A percentile compares a stretch with the other conserved stretches of the same genome.
These are phyloP conservation scores for Yarrowia deformans DNA, from an alignment of 805 yeast species.

Conservation along the genomic window DNA sequence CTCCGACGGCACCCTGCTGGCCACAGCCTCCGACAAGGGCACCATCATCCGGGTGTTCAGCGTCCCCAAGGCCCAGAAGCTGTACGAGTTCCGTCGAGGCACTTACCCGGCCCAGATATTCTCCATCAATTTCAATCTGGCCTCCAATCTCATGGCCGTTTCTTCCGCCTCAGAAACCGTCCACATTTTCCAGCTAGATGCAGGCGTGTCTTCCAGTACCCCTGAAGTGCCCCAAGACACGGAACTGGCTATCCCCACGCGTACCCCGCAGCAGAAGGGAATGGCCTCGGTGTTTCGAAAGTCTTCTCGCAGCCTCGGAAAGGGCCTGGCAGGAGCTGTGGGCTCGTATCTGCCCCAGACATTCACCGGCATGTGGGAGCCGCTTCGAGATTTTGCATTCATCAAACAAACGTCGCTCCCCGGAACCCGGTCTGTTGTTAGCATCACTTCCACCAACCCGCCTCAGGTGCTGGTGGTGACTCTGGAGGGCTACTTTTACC, in stretches of 20 bases:
- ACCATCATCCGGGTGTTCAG: constrained; percentile 86
- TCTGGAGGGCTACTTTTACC: constrained; percentile 78
- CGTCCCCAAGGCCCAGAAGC: constrained; percentile 60
- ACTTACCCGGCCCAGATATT: constrained; percentile 82
- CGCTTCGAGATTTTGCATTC: constrained; percentile 86
- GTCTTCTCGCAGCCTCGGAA: constrained; percentile 49
- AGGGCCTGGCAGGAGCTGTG: constrained; percentile 72
- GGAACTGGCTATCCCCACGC: constrained; percentile 16
- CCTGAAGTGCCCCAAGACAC: constrained; percentile 27
- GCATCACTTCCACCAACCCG: constrained; percentile 48
- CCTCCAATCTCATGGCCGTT: constrained; percentile 76
- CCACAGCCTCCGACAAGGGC: constrained; percentile 90
- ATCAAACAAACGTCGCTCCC: constrained; percentile 65
- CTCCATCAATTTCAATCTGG: constrained; percentile 75
- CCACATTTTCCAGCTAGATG: constrained; percentile 76
- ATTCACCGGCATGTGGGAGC: constrained; percentile 83
- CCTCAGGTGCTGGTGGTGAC: constrained; percentile 71
- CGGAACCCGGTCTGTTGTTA: constrained; percentile 49
- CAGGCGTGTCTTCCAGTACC: constrained; percentile 33
- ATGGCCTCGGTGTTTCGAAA: constrained; percentile 50
- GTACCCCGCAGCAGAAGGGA: constrained; percentile 40
- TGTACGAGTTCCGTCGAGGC: constrained; percentile 82
- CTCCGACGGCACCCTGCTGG: constrained; percentile 77
- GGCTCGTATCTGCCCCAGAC: constrained; percentile 86
- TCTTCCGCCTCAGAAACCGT: constrained; percentile 90